A percentile compares a stretch with the other conserved stretches of the same genome.
Evolutionary conservation across 345 rosid species (phyloP).

Genomic region (Atalantia buxifolia): DNA sequence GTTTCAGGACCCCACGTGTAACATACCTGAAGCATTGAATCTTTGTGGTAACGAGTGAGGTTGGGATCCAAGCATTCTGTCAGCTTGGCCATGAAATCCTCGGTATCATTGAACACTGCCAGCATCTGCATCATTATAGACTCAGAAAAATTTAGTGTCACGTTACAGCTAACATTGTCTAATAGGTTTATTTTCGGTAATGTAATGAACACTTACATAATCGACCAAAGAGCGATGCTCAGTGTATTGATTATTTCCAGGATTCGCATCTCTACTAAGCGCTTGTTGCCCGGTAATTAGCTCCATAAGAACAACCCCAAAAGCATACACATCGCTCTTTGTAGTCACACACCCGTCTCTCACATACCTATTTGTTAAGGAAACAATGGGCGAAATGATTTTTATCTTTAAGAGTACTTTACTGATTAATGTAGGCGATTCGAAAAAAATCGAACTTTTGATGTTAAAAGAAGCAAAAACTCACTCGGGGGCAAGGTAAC

Average conservation of each 20-base stretch:
- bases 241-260: constrained; percentile 3
- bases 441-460: not conserved
- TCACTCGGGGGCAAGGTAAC: constrained; percentile 44
- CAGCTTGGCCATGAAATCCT: constrained; percentile 12
- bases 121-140: constrained; percentile 15
- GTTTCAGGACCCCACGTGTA: not conserved
- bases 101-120: constrained; percentile 13
- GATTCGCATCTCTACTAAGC: constrained; percentile 17
- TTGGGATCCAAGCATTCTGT: constrained; percentile 17
- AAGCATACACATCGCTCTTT: constrained; percentile 29
- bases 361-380: constrained; percentile 15
- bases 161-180: not conserved
- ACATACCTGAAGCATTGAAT: constrained; percentile 22
- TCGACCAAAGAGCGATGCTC: constrained; percentile 31
- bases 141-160: not conserved
- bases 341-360: constrained; percentile 32
- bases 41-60: constrained; percentile 20
- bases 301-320: constrained; percentile 36
- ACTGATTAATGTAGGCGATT: not conserved
- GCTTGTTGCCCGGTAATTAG: constrained; percentile 34
- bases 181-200: too few species aligned
- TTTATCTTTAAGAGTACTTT: not conserved
- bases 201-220: constrained; percentile 12
- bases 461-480: not conserved
- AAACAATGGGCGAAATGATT: not conserved